Base-by-base conservation (phyloP, 1,139 yeast species). In the Suzukiozyma palmioleophila region DNA sequence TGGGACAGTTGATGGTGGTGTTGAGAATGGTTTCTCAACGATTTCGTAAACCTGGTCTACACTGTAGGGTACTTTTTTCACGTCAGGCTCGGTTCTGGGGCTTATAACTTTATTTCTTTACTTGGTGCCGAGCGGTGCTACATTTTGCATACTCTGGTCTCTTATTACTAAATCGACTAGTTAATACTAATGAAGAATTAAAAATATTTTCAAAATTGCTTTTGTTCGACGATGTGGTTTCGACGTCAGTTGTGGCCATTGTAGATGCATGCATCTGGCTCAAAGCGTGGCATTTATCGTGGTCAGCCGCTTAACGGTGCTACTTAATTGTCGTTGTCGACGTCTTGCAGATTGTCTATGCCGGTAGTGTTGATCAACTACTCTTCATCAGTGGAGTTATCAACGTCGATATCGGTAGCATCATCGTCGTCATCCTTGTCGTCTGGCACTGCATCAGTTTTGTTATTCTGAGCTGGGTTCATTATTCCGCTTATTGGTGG, bases 401-500 rank as follows among this genome's bases (percentile, higher is more conserved):
- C 57, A 40, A 53, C 52, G 34, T 61, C 65, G 21, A 62, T 51
- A 39, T 64, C 71, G 1, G 70, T 64, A 32, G 58, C 69, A 40
- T 66, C 73, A 40, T 63, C 56, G 43, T 52, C 59, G 24, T 51
- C 59, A 34, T 60, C 65, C 39, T 60, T 52, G 39, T 50, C 53
- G 22, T 39, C 38, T 33, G 42, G 42, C 12, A 38, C 31, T 13
- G 40, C 41, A 26, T 41, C 39, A 10, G 14, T 21, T 13, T 32
- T 15, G 24, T 27, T 39, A 24, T 12, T 29, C 29, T 25, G 39
- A n/a, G 16, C 27, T 28, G 43, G 39, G 24, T 50, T 49, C 10
- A 57, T 51, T 33, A 63, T 43, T n/a, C 70, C 68, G 8, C 62
- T 45, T 21, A 66, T 56, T 10, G 69, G 68, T 3, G 72, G 74